phyloP scores from a whole-genome alignment of 768 basidiomycete genomes.

The Tricholoma matsutake region DNA sequence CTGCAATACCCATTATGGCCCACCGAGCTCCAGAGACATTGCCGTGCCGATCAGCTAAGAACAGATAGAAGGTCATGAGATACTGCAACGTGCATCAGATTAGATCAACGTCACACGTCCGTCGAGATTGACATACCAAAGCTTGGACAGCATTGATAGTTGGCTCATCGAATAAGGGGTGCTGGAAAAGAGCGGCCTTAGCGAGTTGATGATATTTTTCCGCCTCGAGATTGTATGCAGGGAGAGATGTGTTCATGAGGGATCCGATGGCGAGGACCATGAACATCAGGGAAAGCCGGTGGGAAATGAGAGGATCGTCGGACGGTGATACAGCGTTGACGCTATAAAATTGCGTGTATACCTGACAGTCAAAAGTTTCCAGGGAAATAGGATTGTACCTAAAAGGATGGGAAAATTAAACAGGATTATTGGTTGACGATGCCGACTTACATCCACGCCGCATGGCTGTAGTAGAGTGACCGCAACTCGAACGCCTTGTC shows the following conservation, averaged over 20 bases:
- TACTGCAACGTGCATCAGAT: conserved; percentile 37
- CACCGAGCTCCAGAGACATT: conserved; percentile 62
- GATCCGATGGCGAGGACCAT: conserved; percentile 67
- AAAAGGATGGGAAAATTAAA: conserved; percentile 13
- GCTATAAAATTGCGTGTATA: conserved; percentile 57
- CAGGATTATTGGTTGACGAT: neutral
- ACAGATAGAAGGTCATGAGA: conserved; percentile 69
- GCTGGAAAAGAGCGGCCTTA: conserved; percentile 60
- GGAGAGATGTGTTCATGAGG: conserved; percentile 52
- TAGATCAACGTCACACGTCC: conserved; percentile 7
- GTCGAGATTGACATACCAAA: conserved; percentile 41
- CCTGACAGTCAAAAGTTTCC: conserved; percentile 57
- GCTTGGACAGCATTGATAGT: conserved; percentile 67
- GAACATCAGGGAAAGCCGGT: conserved; percentile 61
- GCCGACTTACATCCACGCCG: conserved; percentile 64
- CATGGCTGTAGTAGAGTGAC: conserved; percentile 59
- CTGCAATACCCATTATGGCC: conserved; percentile 66
- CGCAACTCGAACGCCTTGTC: conserved; percentile 60
- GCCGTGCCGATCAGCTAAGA: conserved; percentile 66
- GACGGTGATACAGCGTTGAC: conserved; percentile 38
- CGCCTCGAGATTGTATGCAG: conserved; percentile 63
- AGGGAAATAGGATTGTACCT: conserved; percentile 69
- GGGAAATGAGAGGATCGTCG: conserved; percentile 53
- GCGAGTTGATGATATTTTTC: conserved; percentile 70
- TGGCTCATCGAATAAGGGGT: conserved; percentile 64